Percentiles rank a stretch among this genome's conserved stretches.
Evolutionary conservation across 1,139 yeast genomes (phyloP).

Genomic region (Yamadazyma dushanensis): DNA sequence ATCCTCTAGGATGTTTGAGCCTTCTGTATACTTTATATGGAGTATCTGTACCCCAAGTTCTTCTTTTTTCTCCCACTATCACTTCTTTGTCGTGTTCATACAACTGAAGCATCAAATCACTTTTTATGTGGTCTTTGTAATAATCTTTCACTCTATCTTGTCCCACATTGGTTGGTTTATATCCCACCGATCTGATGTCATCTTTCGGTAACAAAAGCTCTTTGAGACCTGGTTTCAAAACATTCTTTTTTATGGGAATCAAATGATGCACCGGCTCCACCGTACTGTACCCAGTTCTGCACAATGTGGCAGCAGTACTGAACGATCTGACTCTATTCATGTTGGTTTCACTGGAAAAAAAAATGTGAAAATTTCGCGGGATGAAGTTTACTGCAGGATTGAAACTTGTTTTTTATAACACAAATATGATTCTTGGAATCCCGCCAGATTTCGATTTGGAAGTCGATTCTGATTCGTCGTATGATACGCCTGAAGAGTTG

Average conservation of each 20-base stretch:
- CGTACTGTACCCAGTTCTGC: constrained; percentile 73
- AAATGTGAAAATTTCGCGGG: constrained; percentile 12
- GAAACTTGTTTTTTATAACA: constrained; percentile 4
- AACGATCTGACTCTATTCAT: constrained; percentile 17
- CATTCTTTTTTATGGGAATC: constrained; percentile 70
- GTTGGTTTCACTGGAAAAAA: constrained; percentile 1
- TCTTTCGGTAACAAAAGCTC: constrained; percentile 64
- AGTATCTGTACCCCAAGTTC: constrained; percentile 86
- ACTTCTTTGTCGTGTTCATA: constrained; percentile 63
- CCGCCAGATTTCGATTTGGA: constrained; percentile 26
- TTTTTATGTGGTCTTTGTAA: constrained; percentile 67
- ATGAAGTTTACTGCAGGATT: constrained; percentile 8
- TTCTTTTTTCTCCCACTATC: constrained; percentile 66
- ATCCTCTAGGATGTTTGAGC: constrained; percentile 62
- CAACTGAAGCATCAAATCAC: constrained; percentile 76
- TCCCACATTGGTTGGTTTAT: constrained; percentile 65
- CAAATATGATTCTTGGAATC: constrained; percentile 26
- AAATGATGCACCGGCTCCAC: constrained; percentile 92
- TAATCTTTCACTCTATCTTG: constrained; percentile 84
- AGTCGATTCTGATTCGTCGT: constrained; percentile 11
- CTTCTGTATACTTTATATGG: constrained; percentile 90
- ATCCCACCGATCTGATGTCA: constrained; percentile 77
- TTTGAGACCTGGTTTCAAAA: constrained; percentile 67
- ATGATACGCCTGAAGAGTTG: background rate
- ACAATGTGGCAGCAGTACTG: constrained; percentile 21